Conservation (phyloP, 225 moss, liverwort and hornwort genomes). For the Physcomitrellopsis africana region DNA sequence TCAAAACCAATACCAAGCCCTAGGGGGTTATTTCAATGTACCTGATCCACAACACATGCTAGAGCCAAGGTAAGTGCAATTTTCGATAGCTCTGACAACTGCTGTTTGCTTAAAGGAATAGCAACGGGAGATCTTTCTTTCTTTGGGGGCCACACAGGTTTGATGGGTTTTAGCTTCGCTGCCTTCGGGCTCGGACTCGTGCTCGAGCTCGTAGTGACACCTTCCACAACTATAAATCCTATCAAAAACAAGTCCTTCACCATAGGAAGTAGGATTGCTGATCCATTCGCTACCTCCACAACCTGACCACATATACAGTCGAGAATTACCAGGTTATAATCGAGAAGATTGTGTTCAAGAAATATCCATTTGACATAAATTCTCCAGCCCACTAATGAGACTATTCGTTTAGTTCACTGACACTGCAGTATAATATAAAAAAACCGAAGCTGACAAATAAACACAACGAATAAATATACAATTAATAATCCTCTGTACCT, state of each 20-base stretch:
- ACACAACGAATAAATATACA: too few species aligned
- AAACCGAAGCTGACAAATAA: too few species aligned
- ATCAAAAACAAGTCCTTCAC: constrained; percentile 88
- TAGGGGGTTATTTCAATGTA: constrained; percentile 18
- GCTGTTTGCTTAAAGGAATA: constrained; percentile 65
- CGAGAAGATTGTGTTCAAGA: background rate
- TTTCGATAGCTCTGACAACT: constrained; percentile 77
- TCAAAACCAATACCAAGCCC: constrained; percentile 18
- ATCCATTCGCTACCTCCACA: constrained; percentile 65
- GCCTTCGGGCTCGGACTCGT: constrained; percentile 30
- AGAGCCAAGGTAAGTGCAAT: constrained; percentile 85
- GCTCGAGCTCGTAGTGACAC: constrained; percentile 36
- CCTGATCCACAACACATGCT: constrained; percentile 97
- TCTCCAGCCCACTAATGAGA: too few species aligned
- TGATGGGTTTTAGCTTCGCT: constrained; percentile 66
- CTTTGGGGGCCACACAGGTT: constrained; percentile 86
- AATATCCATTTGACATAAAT: too few species aligned
- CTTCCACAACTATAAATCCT: constrained; percentile 81
- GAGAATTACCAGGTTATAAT: constrained; percentile 19
- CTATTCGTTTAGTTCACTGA: too few species aligned
- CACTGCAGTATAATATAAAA: too few species aligned
- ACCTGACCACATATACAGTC: constrained; percentile 55
- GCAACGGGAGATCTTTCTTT: constrained; percentile 45
- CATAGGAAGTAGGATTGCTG: constrained; percentile 73
- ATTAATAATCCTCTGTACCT: constrained; percentile 29